Base-by-base conservation (phyloP, 371 early-diverging fungal species). In the Rhizomucor pusillus region DNA sequence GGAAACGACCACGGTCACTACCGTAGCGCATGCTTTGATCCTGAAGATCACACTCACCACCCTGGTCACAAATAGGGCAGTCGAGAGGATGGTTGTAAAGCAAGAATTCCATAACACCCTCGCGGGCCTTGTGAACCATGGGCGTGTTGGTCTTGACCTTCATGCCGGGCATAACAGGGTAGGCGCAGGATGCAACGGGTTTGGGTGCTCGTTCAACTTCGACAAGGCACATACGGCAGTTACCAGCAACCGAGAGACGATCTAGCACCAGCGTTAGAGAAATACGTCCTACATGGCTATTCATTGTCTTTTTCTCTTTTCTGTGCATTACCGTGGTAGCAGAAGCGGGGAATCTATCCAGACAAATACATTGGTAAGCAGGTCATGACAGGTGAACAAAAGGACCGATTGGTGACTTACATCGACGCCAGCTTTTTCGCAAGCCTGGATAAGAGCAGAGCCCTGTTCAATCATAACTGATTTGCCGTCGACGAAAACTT, bases 161-260 rank as follows among this genome's bases (percentile, higher is more conserved):
- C 98, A 98, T 97, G 54, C 97, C 97, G 2, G 96, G 94, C 84
- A 89, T 90, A 40, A 95, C 95, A 41, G 98, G 97, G 82, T 94
- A 92, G 16, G 98, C 95, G 71, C 98, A 98, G 36, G 96, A 94
- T 19, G 98, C 97, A 29, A 94, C 84, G 43, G 97, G 93, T 78
- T 98, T 98, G 52, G 97, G 97, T 33, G 91, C 84, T 69, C 90
- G 90, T 67, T 95, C 97, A 20, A 98, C 80, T 78, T 98, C 97
- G 33, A 98, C 97, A 54, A 98, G 85, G 68, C 98, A 98, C 98
- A 98, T 97, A 74, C 98, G 92, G 73, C 98, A 98, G 85, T 98
- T 98, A 69, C 98, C 98, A 20, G 98, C 98, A 52, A 98, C 85
- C 23, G 92, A 87, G 48, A 98, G 86, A 51, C 97, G 92, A 65